These are phyloP conservation scores for Helicocarpus griseus DNA, from an alignment of 2,329 filamentous ascomycete species.

Conservation along the genomic window DNA sequence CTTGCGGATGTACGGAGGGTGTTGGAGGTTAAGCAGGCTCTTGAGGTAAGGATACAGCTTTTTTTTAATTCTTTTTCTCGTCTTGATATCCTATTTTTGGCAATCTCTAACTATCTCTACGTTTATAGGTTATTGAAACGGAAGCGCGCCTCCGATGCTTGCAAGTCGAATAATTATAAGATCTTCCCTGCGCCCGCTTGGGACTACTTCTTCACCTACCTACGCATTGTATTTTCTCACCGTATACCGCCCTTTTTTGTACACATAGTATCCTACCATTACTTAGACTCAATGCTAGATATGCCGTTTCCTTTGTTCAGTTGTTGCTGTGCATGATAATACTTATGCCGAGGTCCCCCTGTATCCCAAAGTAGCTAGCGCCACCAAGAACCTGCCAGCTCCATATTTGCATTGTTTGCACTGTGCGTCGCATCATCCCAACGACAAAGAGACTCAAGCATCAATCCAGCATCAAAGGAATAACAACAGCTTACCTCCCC, in stretches of 20 bases:
- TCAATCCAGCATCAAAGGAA: not conserved
- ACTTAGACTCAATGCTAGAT: slow-evolving; percentile 30
- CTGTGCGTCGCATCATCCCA: not conserved
- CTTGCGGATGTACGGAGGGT: slow-evolving; percentile 81
- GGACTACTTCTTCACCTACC: not conserved
- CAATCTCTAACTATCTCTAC: not conserved
- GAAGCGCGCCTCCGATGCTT: slow-evolving; percentile 84
- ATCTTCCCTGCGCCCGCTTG: slow-evolving; percentile 3
- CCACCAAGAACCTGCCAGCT: not conserved
- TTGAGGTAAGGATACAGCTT: slow-evolving; percentile 60
- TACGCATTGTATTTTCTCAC: slow-evolving; percentile 12
- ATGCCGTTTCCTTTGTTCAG: slow-evolving; percentile 14
- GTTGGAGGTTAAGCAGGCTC: slow-evolving; percentile 87
- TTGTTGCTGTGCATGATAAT: too few relatives aligned
- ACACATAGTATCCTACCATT: slow-evolving; percentile 28
- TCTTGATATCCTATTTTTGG: slow-evolving; percentile 11
- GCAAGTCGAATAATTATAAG: slow-evolving; percentile 55
- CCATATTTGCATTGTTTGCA: slow-evolving; percentile 10
- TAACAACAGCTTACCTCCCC: not conserved
- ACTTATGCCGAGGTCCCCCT: not conserved
- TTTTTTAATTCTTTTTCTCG: not conserved
- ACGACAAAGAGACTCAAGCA: too few relatives aligned
- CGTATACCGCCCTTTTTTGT: slow-evolving; percentile 21
- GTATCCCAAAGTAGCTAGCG: not conserved
- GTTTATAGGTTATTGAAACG: slow-evolving; percentile 66